Conservation (phyloP, 768 basidiomycete genomes). For the Mycena rosella region DNA sequence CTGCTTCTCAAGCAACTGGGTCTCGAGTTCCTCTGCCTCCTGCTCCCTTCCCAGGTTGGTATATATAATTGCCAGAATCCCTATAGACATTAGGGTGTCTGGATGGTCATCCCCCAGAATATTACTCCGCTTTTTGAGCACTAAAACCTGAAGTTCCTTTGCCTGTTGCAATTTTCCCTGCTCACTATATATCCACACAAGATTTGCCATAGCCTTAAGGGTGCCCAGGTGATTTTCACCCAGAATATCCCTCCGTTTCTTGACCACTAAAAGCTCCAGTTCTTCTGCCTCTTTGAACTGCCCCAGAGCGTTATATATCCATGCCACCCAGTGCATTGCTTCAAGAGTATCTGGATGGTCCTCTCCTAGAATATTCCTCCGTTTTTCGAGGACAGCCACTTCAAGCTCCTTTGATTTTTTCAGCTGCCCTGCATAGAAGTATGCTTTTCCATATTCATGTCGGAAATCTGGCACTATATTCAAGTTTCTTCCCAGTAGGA, state of each 20-base stretch:
- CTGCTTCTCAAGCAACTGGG: no score
- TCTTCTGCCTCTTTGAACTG: neutral
- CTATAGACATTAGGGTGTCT: neutral
- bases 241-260: neutral
- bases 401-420: no score
- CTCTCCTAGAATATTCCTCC: neutral
- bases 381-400: neutral
- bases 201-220: neutral
- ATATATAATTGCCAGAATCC: no score
- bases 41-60: no score
- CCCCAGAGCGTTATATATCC: neutral
- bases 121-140: neutral
- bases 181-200: neutral
- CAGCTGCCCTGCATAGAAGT: no score
- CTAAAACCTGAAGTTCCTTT: neutral
- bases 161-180: neutral
- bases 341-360: neutral
- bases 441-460: no score
- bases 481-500: no score
- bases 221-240: neutral
- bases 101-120: conserved; percentile 1
- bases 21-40: no score
- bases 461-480: no score
- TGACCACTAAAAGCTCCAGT: neutral
- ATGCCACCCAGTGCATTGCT: neutral